Evolutionary conservation across 2,329 filamentous ascomycete species (phyloP), one percentile per base, ranked within the genome.

Genomic region (Ploettnerulaceae sp.): DNA sequence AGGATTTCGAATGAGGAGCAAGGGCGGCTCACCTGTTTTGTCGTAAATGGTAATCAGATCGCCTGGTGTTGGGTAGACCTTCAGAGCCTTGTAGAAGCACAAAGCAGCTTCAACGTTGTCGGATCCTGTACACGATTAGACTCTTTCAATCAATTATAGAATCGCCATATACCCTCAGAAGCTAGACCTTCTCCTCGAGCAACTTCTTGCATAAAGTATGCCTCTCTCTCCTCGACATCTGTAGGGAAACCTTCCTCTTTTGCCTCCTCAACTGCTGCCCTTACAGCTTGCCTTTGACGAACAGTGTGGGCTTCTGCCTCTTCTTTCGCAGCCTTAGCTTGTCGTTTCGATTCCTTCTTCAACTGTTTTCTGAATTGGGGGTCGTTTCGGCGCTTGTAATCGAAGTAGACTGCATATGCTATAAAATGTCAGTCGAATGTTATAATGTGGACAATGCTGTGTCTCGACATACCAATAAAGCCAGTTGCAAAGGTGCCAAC

Each of bases 41-140:
- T 98, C 93, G 71, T 98, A 98, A 69, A 98, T 95, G 62, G 79
- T 80, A 67, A 98, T 96, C 61, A 98, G 75, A 64, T 97, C 93
- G 61, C 84, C 79, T 9, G 91, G 93, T 62, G 88, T 86, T 42
- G 93, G 93, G 72, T 98, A 98, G 60, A 97, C 93, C 79, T 98
- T 98, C 58, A 98, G 79, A 34, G 90, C 93, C 77, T 90, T 94
- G 80, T 97, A 98, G 73, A 98, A 98, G 68, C 87, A 89, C 51
- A 97, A 74, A 37, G 93, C 91, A 41, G 93, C 88, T 57, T 96
- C 90, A 49, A 95, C 69, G 31, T 77, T 73, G 64, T 83, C 79
- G 57, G 79, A 71, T 58, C 82, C 82, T 86, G 58, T 53, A 53
- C 28, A n/a, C 22, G 24, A 15, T 51, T 42, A 53, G 36, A 45